Evolutionary conservation across 176 grass and related monocot species (phyloP), one percentile per base, ranked within the genome.

Genomic region (Zoysia pacifica): DNA sequence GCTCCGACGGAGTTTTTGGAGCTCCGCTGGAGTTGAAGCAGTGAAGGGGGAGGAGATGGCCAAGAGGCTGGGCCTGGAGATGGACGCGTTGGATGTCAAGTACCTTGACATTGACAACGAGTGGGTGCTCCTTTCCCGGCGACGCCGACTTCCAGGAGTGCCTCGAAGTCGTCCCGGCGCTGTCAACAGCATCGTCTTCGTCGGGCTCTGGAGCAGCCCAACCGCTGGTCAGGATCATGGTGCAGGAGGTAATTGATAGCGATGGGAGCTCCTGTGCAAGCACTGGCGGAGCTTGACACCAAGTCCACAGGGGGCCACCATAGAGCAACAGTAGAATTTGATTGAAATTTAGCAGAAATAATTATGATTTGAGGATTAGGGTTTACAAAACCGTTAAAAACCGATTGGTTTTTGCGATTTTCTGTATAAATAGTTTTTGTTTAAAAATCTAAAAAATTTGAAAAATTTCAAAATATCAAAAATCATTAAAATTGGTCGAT

Each of bases 131-230:
- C 73, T 97, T 54, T 85, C 91, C 9, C 90, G 28, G 90, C 40
- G 79, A 90, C 45, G 87, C 90, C 15, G 94, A 97, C 50, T 90
- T 97, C 85, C 89, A 97, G 48, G 94, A 97, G 77, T 94, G 94
- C 74, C 77, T 94, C 28, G 89, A 89, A 9, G 87, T 97, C 1
- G 56, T 82, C 35, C 48, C 69, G 2, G 74, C 73, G 2, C 9
- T 80, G 55, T 44, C 50, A 1, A 36, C 56, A 1, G 0, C 48
- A 5, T 8, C 38, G 13, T 3, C 70, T 0, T 56, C 41, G 12
- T 58, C 49, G 2, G 79, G 73, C 35, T 81, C 72, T 11, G 67
- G 84, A 20, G 67, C 47, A 20, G 52, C 35, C 40, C 85, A 86
- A 20, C 65, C 51, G 0, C 72, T 90, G 38, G 79, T 97, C 50